Base-by-base conservation (phyloP, 257 asterid species). In the Solanum chmielewskii region DNA sequence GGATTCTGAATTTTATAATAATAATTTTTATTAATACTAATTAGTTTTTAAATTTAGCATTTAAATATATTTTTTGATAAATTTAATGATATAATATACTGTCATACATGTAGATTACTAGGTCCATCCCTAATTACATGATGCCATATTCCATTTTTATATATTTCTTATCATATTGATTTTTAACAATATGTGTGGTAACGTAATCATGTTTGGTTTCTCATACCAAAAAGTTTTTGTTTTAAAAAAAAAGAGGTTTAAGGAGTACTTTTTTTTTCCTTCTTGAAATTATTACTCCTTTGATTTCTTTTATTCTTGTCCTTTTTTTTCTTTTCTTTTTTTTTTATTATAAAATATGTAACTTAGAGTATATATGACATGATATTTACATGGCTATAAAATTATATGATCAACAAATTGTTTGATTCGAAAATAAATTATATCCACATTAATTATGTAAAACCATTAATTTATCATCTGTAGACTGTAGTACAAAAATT, bases 121-220 rank as follows among this genome's bases (percentile, higher is more conserved):
- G 64, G 2, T 56, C 64, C n/a, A 56, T 56, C 62, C n/a, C 64
- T 56, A 20, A 56, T 56, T n/a, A 77, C 62, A 44, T 9, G 83
- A 77, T 27, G 62, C 15, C 23, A 77, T 77, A 42, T 6, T 59
- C 89, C 92, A 86, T 88, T 75, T 85, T 85, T 33, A 83, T 84
- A 69, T 77, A 23, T 23, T 86, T 82, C 73, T 82, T 62, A 74
- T 86, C 88, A 27, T 29, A 62, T 37, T 23, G 69, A 37, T 87
- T 41, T 66, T 86, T 90, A 83, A 78, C 77, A 27, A 85, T 70
- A 71, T 39, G 10, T 66, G 11, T 35, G 85, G 66, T 56, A 73
- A 81, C 85, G 86, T 85, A 70, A 37, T 85, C 87, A 83, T 75
- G 52, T 45, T 86, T 68, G 86, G 83, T 64, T 56, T 85, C 78